Conservation (phyloP, 331 rosid genomes). For the Acacia concinna region DNA sequence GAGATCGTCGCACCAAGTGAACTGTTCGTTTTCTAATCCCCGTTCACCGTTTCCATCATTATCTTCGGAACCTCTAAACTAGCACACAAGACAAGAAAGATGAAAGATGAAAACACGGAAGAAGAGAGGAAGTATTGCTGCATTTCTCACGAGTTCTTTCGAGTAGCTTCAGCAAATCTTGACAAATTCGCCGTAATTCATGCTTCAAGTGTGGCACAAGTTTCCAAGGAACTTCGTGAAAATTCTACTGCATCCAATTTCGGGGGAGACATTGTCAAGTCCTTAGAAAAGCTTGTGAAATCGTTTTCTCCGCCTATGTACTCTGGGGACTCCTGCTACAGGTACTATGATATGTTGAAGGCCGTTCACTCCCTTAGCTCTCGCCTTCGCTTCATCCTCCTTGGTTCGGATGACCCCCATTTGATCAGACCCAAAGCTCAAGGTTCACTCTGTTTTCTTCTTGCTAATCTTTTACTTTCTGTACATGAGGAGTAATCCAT, state of each 20-base stretch:
- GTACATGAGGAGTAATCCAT: not conserved
- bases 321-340: slow-evolving; percentile 59
- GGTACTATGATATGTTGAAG: slow-evolving; percentile 54
- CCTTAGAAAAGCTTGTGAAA: slow-evolving; percentile 35
- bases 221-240: slow-evolving; percentile 35
- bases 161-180: slow-evolving; percentile 52
- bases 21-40: not conserved
- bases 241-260: slow-evolving; percentile 19
- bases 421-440: slow-evolving; percentile 37
- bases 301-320: slow-evolving; percentile 45
- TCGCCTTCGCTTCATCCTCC: slow-evolving; percentile 56
- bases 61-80: not conserved
- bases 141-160: slow-evolving; percentile 67
- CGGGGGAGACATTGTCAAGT: slow-evolving; percentile 18
- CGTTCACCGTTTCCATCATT: not conserved
- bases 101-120: slow-evolving; percentile 20
- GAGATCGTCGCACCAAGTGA: not conserved
- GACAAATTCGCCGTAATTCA: slow-evolving; percentile 65
- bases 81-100: not conserved
- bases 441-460: slow-evolving; percentile 33
- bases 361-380: slow-evolving; percentile 63
- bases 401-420: slow-evolving; percentile 44
- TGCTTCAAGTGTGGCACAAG: slow-evolving; percentile 53
- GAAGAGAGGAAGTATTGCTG: slow-evolving; percentile 42
- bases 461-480: not conserved